Base-by-base conservation (phyloP, 441 rosid genomes). In the Dalechampia spathulata region DNA sequence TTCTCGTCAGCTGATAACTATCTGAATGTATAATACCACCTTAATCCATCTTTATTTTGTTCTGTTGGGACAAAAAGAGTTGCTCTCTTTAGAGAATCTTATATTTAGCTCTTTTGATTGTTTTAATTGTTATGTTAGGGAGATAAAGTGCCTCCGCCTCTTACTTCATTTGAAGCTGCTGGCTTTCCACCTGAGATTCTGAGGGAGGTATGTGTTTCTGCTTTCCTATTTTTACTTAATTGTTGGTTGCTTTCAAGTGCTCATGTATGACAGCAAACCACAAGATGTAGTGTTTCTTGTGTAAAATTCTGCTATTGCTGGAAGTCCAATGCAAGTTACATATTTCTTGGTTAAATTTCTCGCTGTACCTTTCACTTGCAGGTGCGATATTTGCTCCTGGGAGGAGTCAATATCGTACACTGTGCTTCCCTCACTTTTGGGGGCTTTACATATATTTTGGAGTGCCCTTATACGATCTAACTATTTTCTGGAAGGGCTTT, bases 351-450 rank as follows among this genome's bases (percentile, higher is more conserved):
- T n/a, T 64, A 70, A 62, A 56, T 79, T 74, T 80, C 63, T 71
- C 76, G 61, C 77, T 78, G 73, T 70, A 76, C 80, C 72, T 81
- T 86, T 90, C 82, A 84, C n/a, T 82, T 94, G 81, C 94, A 87
- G 99, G 89, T 87, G 98, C 99, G 99, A 94, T 90, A 85, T 94
- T 94, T 80, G 96, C 99, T 87, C 96, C 98, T 75, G 66, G 86
- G 86, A 72, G 94, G 99, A 87, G 99, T 96, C 75, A 90, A 94
- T 90, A 90, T 94, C 99, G 96, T 94, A 87, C 96, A 71, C 96
- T 90, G 95, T 81, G 86, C 82, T 75, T 78, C 78, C 91, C 81
- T 82, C 73, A n/a, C 70, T 75, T 58, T 68, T 76, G 78, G 81
- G 90, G 91, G 79, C 78, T 68, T 80, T 78, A 88, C 87, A 72